Base-by-base conservation (phyloP, 148 eudicot species). In the Camellia sinensis region DNA sequence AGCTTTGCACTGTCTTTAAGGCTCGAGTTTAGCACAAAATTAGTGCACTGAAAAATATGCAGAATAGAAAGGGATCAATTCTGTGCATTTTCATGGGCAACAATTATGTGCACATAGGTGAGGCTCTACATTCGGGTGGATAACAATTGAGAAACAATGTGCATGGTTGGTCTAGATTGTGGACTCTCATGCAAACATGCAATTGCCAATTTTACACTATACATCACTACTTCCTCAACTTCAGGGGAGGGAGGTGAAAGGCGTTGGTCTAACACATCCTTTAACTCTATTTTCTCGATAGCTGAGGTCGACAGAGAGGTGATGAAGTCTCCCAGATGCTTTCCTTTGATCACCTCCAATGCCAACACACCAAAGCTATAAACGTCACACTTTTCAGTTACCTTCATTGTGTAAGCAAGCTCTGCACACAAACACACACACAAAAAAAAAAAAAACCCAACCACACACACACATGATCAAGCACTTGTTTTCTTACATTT, bases 301-400 rank as follows among this genome's bases (percentile, higher is more conserved):
- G 57, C 6, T 81, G 82, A 22, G 5, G 80, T 5, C 14, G 75
- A 54, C 4, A 78, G 76, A 19, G 79, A 79, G 41, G 83, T 50
- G 57, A 82, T 64, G 5, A 87, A 75, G 29, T 78, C 66, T 40
- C 87, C 84, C 14, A 87, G 89, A 73, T 87, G 87, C 45, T 68
- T 85, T 56, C 89, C 87, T 77, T 64, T 65, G 60, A 87, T 61
- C n/a, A 85, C 65, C 60, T 87, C 87, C 11, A 87, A 40, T 29
- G 87, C 74, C 19, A 87, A n/a, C 44, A 87, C 86, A 70, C 89
- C 89, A 21, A 87, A 87, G 77, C 89, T 87, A 73, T 85, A 87
- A 9, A 87, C 85, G 66, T 85, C 89, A 43, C 86, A 83, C 29
- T 85, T 85, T 37, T 65, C 73, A 37, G 80, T 87, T 46, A 84